Evolutionary conservation across 1,284 basidiomycete genomes (phyloP).

Genomic region (Sparassis latifolia): DNA sequence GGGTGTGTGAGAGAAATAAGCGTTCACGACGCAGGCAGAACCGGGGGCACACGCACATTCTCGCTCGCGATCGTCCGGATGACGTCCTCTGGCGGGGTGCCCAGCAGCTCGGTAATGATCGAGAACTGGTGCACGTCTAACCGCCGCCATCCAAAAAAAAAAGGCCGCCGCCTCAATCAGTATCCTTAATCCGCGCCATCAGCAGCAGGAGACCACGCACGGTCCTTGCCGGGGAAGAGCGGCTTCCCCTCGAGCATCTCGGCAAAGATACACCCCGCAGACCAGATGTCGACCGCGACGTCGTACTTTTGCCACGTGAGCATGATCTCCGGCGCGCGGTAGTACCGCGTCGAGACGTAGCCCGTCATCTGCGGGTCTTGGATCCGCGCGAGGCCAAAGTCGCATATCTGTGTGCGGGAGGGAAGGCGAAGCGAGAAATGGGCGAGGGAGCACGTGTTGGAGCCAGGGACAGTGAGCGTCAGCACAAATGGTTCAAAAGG

Average conservation of each 20-base stretch:
- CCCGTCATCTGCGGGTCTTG: conserved; percentile 99
- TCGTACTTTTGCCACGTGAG: conserved; percentile 99
- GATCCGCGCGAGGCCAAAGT: conserved; percentile 95
- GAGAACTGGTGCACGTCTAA: conserved; percentile 99
- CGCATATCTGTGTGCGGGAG: conserved; percentile 70
- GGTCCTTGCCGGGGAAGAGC: conserved; percentile 98
- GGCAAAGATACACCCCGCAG: conserved; percentile 98
- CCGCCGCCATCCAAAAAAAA: neutral
- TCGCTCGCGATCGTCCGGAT: conserved; percentile 98
- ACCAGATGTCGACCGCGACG: conserved; percentile 99
- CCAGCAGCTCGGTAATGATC: conserved; percentile 97
- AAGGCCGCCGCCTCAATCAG: no score
- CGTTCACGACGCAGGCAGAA: neutral
- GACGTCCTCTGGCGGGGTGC: conserved; percentile 98
- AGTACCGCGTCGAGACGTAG: conserved; percentile 98
- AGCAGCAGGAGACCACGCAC: conserved; percentile 38
- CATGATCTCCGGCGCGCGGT: conserved; percentile 99
- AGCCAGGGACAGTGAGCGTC: no score
- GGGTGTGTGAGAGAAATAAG: neutral
- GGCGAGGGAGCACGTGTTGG: no score
- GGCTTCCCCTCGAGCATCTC: conserved; percentile 99
- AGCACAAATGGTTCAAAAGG: no score
- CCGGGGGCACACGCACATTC: conserved; percentile 57
- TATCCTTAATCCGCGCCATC: neutral
- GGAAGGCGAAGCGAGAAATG: neutral